Evolutionary conservation across 2,329 filamentous ascomycete genomes (phyloP).

Genomic region (Colletotrichum neosansevieriae): DNA sequence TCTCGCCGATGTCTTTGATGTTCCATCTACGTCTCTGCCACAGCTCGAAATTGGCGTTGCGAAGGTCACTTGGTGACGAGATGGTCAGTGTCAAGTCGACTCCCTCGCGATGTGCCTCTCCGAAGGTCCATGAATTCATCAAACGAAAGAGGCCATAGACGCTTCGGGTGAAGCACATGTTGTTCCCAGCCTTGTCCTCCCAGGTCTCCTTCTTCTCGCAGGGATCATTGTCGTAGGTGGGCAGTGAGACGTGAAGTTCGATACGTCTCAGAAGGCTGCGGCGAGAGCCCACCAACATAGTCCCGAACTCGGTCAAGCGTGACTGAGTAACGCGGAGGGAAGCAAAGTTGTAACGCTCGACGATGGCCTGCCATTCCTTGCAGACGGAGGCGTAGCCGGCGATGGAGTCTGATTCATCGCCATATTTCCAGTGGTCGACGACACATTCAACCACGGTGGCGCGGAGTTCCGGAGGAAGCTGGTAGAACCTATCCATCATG

Average conservation of each 20-base stretch:
- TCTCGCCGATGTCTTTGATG: conserved; percentile 42
- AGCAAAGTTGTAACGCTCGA: conserved; percentile 45
- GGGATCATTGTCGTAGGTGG: conserved; percentile 42
- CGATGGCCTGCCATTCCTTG: conserved; percentile 44
- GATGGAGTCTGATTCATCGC: conserved; percentile 38
- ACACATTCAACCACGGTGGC: conserved; percentile 36
- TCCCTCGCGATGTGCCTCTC: conserved; percentile 36
- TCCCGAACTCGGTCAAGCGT: conserved; percentile 42
- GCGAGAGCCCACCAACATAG: conserved; percentile 40
- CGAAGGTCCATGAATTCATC: conserved; percentile 42
- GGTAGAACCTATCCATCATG: conserved; percentile 33
- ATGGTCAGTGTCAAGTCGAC: conserved; percentile 40
- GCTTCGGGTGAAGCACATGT: conserved; percentile 43
- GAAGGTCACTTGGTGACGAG: conserved; percentile 42
- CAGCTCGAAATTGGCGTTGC: conserved; percentile 40
- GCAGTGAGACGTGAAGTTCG: conserved; percentile 43
- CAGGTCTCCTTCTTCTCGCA: conserved; percentile 42
- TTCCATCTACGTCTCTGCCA: conserved; percentile 43
- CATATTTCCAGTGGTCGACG: conserved; percentile 40
- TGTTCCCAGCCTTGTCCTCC: conserved; percentile 46
- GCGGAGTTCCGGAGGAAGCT: conserved; percentile 38
- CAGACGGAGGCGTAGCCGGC: conserved; percentile 45
- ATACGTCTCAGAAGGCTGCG: conserved; percentile 42
- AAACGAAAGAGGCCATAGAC: conserved; percentile 43
- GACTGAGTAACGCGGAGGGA: conserved; percentile 40